These are phyloP conservation scores for Allium cepa DNA, from an alignment of 106 monocot species.

Conservation along the genomic window DNA sequence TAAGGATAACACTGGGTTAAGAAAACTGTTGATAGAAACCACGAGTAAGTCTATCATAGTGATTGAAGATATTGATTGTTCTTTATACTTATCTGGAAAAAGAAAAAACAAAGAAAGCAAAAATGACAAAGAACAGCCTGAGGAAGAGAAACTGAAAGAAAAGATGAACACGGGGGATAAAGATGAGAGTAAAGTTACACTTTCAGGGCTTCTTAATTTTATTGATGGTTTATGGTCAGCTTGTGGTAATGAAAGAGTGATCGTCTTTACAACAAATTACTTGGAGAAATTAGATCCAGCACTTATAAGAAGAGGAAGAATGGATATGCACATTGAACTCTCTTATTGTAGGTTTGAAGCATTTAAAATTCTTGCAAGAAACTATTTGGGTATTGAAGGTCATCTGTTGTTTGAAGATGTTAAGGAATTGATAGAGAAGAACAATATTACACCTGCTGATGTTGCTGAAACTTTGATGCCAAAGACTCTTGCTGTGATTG, in stretches of 20 bases:
- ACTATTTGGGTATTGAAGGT: constrained; percentile 14
- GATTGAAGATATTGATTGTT: constrained; percentile 65
- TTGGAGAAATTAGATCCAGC: constrained; percentile 29
- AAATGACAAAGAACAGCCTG: neutral
- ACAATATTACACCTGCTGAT: constrained; percentile 24
- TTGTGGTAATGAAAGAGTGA: constrained; percentile 25
- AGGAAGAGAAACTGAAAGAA: constrained; percentile 5
- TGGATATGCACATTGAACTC: constrained; percentile 31
- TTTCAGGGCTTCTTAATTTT: constrained; percentile 36
- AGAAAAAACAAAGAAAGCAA: neutral
- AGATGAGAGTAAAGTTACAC: constrained; percentile 17
- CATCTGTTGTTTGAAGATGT: constrained; percentile 16
- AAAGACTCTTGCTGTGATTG: neutral
- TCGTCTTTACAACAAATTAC: constrained; percentile 28
- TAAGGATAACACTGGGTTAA: constrained; percentile 42
- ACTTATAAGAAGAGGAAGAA: constrained; percentile 29
- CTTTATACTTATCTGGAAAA: constrained; percentile 12
- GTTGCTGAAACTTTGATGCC: constrained; percentile 27
- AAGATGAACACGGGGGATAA: constrained; percentile 1
- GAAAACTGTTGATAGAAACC: constrained; percentile 76
- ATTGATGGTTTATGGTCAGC: constrained; percentile 34
- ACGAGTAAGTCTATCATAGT: constrained; percentile 73
- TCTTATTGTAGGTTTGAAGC: constrained; percentile 23
- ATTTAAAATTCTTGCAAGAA: constrained; percentile 28
- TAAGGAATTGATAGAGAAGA: constrained; percentile 3